Evolutionary conservation across 331 rosid genomes (phyloP), one percentile per base, ranked within the genome.

Genomic region (Telfairia occidentalis): DNA sequence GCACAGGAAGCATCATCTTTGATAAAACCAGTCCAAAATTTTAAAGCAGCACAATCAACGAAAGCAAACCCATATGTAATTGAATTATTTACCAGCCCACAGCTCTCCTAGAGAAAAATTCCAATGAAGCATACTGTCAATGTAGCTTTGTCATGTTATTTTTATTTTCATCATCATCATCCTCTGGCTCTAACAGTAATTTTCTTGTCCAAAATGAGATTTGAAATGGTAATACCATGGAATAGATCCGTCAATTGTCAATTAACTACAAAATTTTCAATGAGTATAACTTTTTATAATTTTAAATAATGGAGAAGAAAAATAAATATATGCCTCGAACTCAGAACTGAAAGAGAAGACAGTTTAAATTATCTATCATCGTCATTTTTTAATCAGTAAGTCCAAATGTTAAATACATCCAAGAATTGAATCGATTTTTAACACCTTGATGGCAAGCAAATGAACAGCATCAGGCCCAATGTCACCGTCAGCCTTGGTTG

Each of bases 381-480:
- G 16, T 48, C 29, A n/a, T 28, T 48, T 49, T 16, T 48, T 40
- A 8, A 71, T 48, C 60, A 18, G 26, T 5, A 50, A 48, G 43
- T 48, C 60, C 29, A 71, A 40, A 59, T 38, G 48, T 54, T 46
- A 16, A 26, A 18, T 75, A 10, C 59, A 70, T 58, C 19, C 10
- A 3, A 24, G 19, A 54, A 50, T 52, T 72, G 1, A 32, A 48
- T 21, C 15, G 13, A 71, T 32, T 55, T 65, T 28, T 82, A 81
- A 28, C 77, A 94, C 98, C 98, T 91, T 91, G 78, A 94, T 84
- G 59, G 89, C 87, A 24, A 94, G 96, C 60, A 94, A 90, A 84
- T 87, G 96, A 83, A 79, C 86, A 73, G 97, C 92, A 76, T 92
- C 97, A 75, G 97, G 96, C 37, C 97, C 98, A 81, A 88, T 83